phyloP scores from a whole-genome alignment of 139 green algal genomes.

The Axilococcus clingmanii region DNA sequence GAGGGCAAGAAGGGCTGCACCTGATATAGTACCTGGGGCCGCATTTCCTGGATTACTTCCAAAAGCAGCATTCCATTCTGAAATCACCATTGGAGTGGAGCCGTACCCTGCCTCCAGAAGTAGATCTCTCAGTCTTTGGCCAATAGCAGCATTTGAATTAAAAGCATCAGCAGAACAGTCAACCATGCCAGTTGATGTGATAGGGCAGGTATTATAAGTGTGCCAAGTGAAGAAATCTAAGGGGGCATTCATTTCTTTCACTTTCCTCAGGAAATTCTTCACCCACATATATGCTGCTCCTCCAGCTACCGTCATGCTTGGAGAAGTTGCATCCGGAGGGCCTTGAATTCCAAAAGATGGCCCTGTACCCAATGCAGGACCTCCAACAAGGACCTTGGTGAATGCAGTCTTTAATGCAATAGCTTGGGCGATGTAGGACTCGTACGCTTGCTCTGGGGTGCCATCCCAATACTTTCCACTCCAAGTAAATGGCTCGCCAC shows the following conservation, averaged over 20 bases:
- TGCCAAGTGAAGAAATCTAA: background rate
- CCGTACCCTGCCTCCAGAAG: background rate
- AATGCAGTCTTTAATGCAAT: background rate
- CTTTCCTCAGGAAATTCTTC: background rate
- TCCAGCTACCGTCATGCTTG: too few species aligned
- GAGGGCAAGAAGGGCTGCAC: background rate
- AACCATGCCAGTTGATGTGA: background rate
- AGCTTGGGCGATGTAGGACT: background rate
- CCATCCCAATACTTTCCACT: background rate
- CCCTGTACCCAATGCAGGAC: background rate
- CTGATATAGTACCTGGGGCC: background rate
- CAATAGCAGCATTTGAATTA: background rate
- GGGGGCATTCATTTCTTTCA: background rate
- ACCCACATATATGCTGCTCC: background rate
- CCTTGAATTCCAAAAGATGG: background rate
- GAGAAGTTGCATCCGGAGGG: background rate
- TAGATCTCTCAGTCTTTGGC: background rate
- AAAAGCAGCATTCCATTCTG: background rate
- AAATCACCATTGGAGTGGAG: background rate
- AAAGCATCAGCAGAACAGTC: background rate
- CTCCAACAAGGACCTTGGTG: background rate
- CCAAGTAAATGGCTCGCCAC: background rate
- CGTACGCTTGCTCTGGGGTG: background rate
- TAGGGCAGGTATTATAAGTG: background rate
- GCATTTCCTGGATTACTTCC: background rate